Evolutionary conservation across 2,329 filamentous ascomycete genomes (phyloP), one percentile per base, ranked within the genome.

Genomic region (Hirsutella thompsonii): DNA sequence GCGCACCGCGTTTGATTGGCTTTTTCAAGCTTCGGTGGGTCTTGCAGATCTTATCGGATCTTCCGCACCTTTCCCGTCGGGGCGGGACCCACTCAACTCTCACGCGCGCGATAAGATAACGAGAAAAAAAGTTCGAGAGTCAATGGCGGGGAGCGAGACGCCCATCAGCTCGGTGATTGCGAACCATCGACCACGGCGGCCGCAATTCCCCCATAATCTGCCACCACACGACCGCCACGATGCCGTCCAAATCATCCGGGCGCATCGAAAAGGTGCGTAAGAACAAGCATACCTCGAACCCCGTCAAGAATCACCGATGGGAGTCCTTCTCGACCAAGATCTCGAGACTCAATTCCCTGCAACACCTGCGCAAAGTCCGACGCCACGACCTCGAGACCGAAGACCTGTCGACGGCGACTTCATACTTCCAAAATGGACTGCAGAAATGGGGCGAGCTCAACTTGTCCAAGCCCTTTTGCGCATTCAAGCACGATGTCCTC

Each of bases 391-490:
- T 92, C 65, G 83, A 89, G 46, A 77, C 81, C 55, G 81, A 85
- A 67, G 81, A 89, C 60, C 70, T 81, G 54, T 76, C 80, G 45
- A 72, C 80, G 19, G 76, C 79, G 21, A 83, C 83, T n/a, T 95
- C 90, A 18, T 92, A 94, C 62, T 88, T 98, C 52, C 77, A 80
- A 51, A 79, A 79, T 36, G 80, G 86, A 1, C 68, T 96, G 47
- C 79, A 88, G 47, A 85, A 84, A 73, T 98, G 92, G 92, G 68
- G 74, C 41, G 92, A 96, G 52, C 75, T 94, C 60, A 96, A 96
- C 62, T 70, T 95, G 47, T 88, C 90, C 14, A 80, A 83, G 47
- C 75, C 71, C 29, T 98, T 94, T 55, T 76, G 77, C 38, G 67
- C 70, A 34, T 96, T 98, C 63, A 74, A 79, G 50, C 76, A 80